phyloP scores from a whole-genome alignment of 768 basidiomycete species.

The Steccherinum ochraceum region DNA sequence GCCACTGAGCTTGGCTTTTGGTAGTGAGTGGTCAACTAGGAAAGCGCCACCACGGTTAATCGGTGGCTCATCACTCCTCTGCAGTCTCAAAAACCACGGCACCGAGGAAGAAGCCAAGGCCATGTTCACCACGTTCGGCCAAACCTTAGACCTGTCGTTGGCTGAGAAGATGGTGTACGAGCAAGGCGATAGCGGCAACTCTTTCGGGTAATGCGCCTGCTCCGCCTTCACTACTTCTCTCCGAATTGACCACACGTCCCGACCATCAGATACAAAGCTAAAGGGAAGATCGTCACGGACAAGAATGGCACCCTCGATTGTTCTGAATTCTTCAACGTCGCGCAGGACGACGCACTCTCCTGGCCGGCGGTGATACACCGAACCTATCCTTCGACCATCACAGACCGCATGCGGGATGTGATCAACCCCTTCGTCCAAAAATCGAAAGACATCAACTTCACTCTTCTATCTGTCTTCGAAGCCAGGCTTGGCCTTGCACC shows the following conservation, averaged over 20 bases:
- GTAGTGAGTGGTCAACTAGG: conserved; percentile 42
- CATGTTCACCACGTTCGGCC: conserved; percentile 53
- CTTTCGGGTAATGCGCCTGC: conserved; percentile 28
- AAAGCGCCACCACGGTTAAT: background rate
- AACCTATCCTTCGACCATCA: conserved; percentile 49
- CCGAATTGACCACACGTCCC: background rate
- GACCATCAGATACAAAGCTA: conserved; percentile 49
- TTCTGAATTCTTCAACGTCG: conserved; percentile 59
- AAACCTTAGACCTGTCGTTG: conserved; percentile 45
- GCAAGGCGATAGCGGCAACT: conserved; percentile 42
- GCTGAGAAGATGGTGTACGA: conserved; percentile 55
- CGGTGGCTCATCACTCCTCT: background rate
- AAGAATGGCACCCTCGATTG: conserved; percentile 49
- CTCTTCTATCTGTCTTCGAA: conserved; percentile 50
- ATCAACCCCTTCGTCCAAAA: conserved; percentile 53
- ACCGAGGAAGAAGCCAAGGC: conserved; percentile 37
- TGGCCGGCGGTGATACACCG: conserved; percentile 49
- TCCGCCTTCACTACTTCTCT: background rate
- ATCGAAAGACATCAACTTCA: conserved; percentile 49
- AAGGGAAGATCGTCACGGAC: conserved; percentile 58
- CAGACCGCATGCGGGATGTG: conserved; percentile 40
- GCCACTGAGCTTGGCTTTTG: conserved; percentile 58
- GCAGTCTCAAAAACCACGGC: conserved; percentile 54
- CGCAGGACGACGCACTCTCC: conserved; percentile 62
- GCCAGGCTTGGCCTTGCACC: conserved; percentile 45